Base-by-base conservation (phyloP, 1,284 basidiomycete species). In the Cystobasidiaceae sp. region DNA sequence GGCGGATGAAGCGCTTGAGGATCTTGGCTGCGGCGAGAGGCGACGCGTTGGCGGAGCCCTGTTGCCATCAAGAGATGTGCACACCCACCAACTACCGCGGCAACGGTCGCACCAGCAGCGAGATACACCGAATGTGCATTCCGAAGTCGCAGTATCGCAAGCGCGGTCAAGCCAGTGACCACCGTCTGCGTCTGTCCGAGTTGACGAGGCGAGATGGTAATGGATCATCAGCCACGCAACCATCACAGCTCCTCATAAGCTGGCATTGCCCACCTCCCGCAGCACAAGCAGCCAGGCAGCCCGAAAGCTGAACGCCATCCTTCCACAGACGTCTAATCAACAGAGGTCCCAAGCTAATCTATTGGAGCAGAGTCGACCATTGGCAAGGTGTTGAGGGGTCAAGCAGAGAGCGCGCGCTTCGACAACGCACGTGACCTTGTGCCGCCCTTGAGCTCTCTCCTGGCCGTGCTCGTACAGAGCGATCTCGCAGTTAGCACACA, bases 71-170 rank as follows among this genome's bases (percentile, higher is more conserved):
- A n/a, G 23, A 9, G n/a, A 21, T 23, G 21, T 15, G 7, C 25
- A 27, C 15, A 68, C 69, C 54, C 3, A 74, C 74, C 74, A 2
- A 68, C 57, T 43, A 70, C 67, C 3, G 72, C 70, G 2, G 74
- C 70, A 21, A 71, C 66, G n/a, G 74, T 70, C 2, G 73, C 72
- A 2, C 74, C 74, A 0, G 60, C 56, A 17, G 71, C 72, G 44
- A 75, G 71, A 51, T 70, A 75, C 23, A 73, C 56, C 7, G 70
- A 64, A 59, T 75, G 74, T 17, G 71, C 70, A n/a, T 71, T 72
- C 5, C 74, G 54, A 8, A 75, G 69, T 19, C 69, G 70, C 13
- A 75, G 17, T 49, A 75, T 70, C 19, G 68, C 67, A 34, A 71
- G 45, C 0, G 69, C 66, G 13, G 72, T 73, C 17, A 72, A 39